Conservation (phyloP, 169 alveolate species). For the Plasmodium coatneyi region DNA sequence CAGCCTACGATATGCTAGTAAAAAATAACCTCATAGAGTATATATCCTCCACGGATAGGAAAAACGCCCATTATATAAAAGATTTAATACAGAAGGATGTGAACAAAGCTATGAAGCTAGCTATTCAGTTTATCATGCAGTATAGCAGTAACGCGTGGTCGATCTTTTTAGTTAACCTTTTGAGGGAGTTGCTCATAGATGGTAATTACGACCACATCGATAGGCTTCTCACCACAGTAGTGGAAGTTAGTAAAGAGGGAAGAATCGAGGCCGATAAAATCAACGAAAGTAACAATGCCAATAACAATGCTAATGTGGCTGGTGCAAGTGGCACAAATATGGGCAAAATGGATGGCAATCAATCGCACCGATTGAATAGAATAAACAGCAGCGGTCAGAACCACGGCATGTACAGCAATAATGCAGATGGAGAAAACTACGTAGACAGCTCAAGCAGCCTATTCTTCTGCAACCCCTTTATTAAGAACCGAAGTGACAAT, state of each 20-base stretch:
- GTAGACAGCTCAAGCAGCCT: conserved; percentile 28
- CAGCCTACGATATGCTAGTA: conserved; percentile 74
- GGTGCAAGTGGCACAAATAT: background rate
- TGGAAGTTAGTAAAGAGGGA: conserved; percentile 71
- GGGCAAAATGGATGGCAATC: background rate
- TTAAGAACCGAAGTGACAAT: conserved; percentile 33
- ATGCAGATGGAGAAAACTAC: conserved; percentile 26
- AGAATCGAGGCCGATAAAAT: conserved; percentile 52
- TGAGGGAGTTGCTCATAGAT: conserved; percentile 69
- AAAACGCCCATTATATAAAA: conserved; percentile 69
- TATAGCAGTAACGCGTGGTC: conserved; percentile 76
- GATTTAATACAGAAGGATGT: conserved; percentile 67
- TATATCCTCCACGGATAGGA: conserved; percentile 69
- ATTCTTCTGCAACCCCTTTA: conserved; percentile 52
- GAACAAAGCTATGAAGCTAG: conserved; percentile 55
- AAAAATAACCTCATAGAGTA: conserved; percentile 70
- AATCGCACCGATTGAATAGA: background rate
- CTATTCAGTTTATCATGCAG: conserved; percentile 52
- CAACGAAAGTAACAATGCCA: background rate
- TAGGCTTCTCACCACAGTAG: conserved; percentile 49
- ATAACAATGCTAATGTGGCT: background rate
- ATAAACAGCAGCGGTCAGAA: background rate
- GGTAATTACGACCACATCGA: conserved; percentile 63
- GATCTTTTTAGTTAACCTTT: conserved; percentile 33
- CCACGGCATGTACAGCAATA: background rate